Conservation (phyloP, 192 early-diverging fungal genomes). For the Allomyces macrogynus region DNA sequence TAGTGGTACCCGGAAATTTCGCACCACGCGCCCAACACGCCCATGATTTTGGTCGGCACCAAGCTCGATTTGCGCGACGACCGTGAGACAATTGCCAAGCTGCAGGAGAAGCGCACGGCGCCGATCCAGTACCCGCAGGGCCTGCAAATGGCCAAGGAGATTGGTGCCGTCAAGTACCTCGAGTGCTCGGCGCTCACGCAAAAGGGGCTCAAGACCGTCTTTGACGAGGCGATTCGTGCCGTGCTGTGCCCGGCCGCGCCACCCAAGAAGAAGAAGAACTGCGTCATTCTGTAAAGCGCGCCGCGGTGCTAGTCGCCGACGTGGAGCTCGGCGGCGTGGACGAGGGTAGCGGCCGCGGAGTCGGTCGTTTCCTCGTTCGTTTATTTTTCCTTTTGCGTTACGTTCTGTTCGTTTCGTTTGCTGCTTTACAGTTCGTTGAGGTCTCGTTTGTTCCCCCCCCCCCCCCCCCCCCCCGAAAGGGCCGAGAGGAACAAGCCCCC, state of each 20-base stretch:
- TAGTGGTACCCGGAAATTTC: conserved; percentile 89
- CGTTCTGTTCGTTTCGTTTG: too few relatives aligned
- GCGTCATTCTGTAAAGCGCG: conserved; percentile 44
- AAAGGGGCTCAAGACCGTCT: conserved; percentile 93
- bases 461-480: too few relatives aligned
- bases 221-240: conserved; percentile 94
- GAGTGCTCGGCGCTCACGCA: conserved; percentile 97
- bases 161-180: conserved; percentile 75
- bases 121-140: conserved; percentile 81
- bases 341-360: too few relatives aligned
- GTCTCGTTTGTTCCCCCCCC: too few relatives aligned
- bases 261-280: conserved; percentile 46
- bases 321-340: too few relatives aligned
- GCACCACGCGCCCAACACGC: conserved; percentile 87
- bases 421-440: too few relatives aligned
- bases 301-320: too few relatives aligned
- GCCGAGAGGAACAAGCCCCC: too few relatives aligned
- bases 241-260: conserved; percentile 56
- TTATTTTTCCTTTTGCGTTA: too few relatives aligned
- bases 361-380: too few relatives aligned
- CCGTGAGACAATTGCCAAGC: conserved; percentile 66
- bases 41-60: conserved; percentile 83
- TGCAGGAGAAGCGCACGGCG: conserved; percentile 63
- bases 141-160: conserved; percentile 68
- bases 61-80: conserved; percentile 97